phyloP scores from a whole-genome alignment of 192 early-diverging fungal species.

The Chytriomyces sp. region DNA sequence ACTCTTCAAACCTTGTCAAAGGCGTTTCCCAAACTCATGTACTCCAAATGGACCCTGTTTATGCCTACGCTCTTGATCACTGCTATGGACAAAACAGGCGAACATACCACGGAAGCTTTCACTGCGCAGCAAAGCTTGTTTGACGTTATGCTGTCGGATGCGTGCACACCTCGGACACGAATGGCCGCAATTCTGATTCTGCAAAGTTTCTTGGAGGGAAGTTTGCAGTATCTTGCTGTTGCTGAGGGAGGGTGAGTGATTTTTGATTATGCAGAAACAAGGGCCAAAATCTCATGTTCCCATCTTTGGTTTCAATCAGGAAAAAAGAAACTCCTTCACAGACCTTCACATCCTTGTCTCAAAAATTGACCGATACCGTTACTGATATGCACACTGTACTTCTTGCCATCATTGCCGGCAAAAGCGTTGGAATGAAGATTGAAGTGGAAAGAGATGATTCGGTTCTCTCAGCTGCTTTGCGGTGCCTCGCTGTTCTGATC shows the following conservation, averaged over 20 bases:
- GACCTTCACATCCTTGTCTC: slow-evolving; percentile 49
- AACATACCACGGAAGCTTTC: too few species aligned
- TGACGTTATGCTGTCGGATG: slow-evolving; percentile 21
- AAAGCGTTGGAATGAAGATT: too few species aligned
- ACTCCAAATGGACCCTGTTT: slow-evolving; percentile 49
- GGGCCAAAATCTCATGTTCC: background rate
- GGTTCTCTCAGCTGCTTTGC: slow-evolving; percentile 17
- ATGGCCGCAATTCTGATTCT: slow-evolving; percentile 41
- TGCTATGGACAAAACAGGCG: background rate
- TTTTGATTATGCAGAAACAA: background rate
- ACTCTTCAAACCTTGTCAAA: slow-evolving; percentile 44
- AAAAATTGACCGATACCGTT: slow-evolving; percentile 47
- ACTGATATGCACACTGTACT: slow-evolving; percentile 38
- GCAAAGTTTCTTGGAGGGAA: slow-evolving; percentile 42
- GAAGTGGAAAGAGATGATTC: slow-evolving; percentile 29
- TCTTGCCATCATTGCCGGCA: slow-evolving; percentile 22
- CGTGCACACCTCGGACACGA: slow-evolving; percentile 30
- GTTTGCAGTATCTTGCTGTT: slow-evolving; percentile 48
- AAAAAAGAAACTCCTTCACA: background rate
- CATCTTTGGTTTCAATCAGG: background rate
- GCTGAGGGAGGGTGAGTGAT: slow-evolving; percentile 43
- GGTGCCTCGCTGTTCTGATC: slow-evolving; percentile 35
- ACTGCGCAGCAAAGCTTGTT: background rate
- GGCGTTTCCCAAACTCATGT: slow-evolving; percentile 44
- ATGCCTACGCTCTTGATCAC: slow-evolving; percentile 33